Base-by-base conservation (phyloP, 352 stramenopile genomes). In the Phytophthora pistaciae region DNA sequence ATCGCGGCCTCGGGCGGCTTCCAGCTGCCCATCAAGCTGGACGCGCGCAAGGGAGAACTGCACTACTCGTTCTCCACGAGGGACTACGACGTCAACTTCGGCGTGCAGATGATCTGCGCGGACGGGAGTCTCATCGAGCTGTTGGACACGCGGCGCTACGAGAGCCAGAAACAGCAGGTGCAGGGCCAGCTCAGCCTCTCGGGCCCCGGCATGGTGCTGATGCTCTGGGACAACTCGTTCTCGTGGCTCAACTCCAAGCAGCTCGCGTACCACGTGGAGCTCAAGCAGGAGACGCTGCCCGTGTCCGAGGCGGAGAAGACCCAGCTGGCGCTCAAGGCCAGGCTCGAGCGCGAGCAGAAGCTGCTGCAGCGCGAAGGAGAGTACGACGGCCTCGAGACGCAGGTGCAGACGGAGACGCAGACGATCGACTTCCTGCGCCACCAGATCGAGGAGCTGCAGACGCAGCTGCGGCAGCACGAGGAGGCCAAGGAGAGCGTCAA, bases 241-340 rank as follows among this genome's bases (percentile, higher is more conserved):
- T 94, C 86, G 68, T 95, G 88, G 88, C 71, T 95, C 56, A 93
- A 93, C 60, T 64, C 77, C 23, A 95, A 95, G 66, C 84, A 93
- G 49, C 76, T 95, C 49, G 81, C 86, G 49, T 95, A 95, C 70
- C 72, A 70, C 27, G 78, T 95, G 66, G 83, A 92, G 56, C 78
- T 95, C 3, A 78, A 80, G 38, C 85, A 95, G 60, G 84, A 89
- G 38, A 84, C 79, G 40, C 59, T 72, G 25, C 77, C 80, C 1
- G 69, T 66, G n/a, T 86, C 75, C 8, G 75, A 78, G 1, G 65
- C 52, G 1, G 71, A 80, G 64, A 87, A 83, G 52, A 83, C 64
- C 1, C 73, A 83, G 29, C 49, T 93, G 21, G 86, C 84, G 7
- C 71, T 82, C 16, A 74, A 82, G 33, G 83, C 75, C 31, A 70